phyloP scores from a whole-genome alignment of 345 rosid species.

The Stellera chamaejasme region DNA sequence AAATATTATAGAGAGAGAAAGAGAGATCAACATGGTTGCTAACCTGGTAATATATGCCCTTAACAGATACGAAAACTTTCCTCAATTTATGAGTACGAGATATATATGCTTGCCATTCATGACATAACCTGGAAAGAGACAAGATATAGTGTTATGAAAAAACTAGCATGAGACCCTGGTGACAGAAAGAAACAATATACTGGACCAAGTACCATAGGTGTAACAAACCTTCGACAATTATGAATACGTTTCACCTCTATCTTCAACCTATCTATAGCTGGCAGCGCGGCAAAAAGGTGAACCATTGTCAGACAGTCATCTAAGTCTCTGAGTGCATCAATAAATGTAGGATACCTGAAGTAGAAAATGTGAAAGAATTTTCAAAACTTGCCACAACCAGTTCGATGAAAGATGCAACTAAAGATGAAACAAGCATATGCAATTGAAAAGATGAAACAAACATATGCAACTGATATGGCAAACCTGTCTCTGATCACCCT shows the following conservation, averaged over 20 bases:
- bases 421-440: neutral
- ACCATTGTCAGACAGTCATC: constrained; percentile 93
- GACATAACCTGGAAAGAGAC: constrained; percentile 54
- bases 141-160: neutral
- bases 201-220: neutral
- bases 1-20: constrained; percentile 4
- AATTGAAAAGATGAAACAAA: neutral
- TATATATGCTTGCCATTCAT: constrained; percentile 95
- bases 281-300: constrained; percentile 88
- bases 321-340: constrained; percentile 90
- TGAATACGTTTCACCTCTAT: constrained; percentile 72
- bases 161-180: constrained; percentile 1
- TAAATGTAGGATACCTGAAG: constrained; percentile 74
- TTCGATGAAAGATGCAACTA: neutral
- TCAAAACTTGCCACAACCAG: neutral
- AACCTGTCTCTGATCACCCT: constrained; percentile 80
- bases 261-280: constrained; percentile 72
- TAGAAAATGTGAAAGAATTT: constrained; percentile 9
- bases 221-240: constrained; percentile 64
- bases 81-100: constrained; percentile 71
- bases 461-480: neutral
- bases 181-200: neutral
- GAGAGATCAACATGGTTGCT: neutral
- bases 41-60: constrained; percentile 98
- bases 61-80: constrained; percentile 82